Percentiles rank a stretch among this genome's conserved stretches.
Evolutionary conservation across 1,139 yeast species (phyloP).

Genomic region (Taphrina wiesneri): DNA sequence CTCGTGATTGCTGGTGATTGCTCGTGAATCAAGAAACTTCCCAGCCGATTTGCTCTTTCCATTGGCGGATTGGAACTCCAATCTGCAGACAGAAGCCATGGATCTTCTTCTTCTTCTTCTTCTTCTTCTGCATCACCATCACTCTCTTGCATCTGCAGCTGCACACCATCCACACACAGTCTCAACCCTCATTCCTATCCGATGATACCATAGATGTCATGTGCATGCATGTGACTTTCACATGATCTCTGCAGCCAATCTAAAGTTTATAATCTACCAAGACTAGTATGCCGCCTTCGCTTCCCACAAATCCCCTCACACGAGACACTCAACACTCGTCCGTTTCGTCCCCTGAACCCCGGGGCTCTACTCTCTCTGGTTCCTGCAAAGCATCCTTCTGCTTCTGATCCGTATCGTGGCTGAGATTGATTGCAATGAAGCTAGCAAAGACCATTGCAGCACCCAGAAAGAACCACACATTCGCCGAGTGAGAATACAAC

Average conservation of each 20-base stretch:
- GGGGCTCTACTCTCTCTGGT: neutral
- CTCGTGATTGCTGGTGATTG: no score
- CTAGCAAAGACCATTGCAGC: conserved; percentile 79
- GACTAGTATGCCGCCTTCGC: neutral
- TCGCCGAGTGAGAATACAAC: conserved; percentile 63
- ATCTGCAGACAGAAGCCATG: no score
- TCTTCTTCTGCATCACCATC: no score
- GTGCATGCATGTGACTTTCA: no score
- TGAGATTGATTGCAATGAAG: conserved; percentile 69
- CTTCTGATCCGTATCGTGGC: conserved; percentile 58
- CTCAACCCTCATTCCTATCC: no score
- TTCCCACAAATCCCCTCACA: neutral
- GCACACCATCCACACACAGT: no score
- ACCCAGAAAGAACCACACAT: conserved; percentile 68
- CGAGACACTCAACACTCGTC: neutral
- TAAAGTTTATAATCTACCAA: no score
- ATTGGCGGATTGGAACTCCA: neutral
- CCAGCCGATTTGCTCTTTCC: neutral
- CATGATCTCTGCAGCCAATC: no score
- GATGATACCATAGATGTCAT: no score
- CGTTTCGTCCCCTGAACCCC: neutral
- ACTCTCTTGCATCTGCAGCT: no score
- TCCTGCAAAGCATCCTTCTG: conserved; percentile 48
- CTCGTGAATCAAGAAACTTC: no score
- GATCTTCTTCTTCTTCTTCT: no score